Base-by-base conservation (phyloP, 768 basidiomycete species). In the Coprinopsis cinerea region DNA sequence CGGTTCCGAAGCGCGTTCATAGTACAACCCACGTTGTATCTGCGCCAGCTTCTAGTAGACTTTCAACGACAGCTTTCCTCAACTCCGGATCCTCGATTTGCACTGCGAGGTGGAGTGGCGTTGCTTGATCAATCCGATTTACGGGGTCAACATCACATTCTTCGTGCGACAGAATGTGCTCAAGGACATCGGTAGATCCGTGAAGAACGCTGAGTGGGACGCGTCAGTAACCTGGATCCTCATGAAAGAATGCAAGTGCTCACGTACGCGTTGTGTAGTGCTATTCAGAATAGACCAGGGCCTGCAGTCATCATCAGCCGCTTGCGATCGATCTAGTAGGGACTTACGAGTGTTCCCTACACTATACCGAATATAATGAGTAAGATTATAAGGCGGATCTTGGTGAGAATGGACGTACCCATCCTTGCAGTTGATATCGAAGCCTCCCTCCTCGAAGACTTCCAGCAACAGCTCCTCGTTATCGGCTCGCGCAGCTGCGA, bases 51-150 rank as follows among this genome's bases (percentile, higher is more conserved):
- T 92, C 90, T 2, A 92, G 66, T 51, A 92, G 64, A 53, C 75
- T 81, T 57, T 77, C 72, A 36, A 85, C 77, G 6, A 88, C 69
- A 41, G 71, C 66, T 42, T 64, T 60, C 40, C 87, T 66, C 18
- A 81, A 61, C 24, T 81, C 84, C 1, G 62, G 63, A 53, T 85
- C 72, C 27, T 78, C 69, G 37, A 86, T 63, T 53, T 67, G 65
- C 6, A 85, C 64, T 6, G 88, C 89, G 22, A 89, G 74, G 63
- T 92, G 90, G 14, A 93, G 70, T 2, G 91, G 91, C 0, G 91
- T 92, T 5, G 81, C 80, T 7, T 75, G 75, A 42, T 84, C 81
- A 24, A 85, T 60, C 17, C 74, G 73, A 65, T 92, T 92, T 58
- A 78, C 70, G 15, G 81, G 79, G 62, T 93, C 89, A 44, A 51